Base-by-base conservation (phyloP, 108 stramenopile species). In the Skeletonema grethae region DNA sequence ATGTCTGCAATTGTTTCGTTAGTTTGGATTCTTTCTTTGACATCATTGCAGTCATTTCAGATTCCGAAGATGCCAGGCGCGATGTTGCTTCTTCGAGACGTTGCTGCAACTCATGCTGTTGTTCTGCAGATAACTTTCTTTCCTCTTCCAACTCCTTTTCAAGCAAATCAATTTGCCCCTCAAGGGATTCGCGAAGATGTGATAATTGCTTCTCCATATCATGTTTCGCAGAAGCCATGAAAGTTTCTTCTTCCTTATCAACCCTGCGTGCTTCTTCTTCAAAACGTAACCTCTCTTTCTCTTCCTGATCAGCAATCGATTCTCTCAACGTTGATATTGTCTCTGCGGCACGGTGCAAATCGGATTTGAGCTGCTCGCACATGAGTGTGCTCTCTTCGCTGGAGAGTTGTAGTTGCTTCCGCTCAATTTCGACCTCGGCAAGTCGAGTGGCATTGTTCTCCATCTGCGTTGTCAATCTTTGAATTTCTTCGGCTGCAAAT, bases 271-370 rank as follows among this genome's bases (percentile, higher is more conserved):
- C 63, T 41, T 80, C 73, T 22, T 73, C 31, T 58, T 73, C 68
- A 53, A 46, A 62, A 9, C 73, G 68, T 0, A 58, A 46, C 57
- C 55, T 69, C 56, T 74, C 73, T 7, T 69, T 61, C 53, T 80
- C 79, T 65, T 74, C 72, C 65, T 73, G 79, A 36, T 74, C 61
- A 25, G 79, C 79, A 16, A 65, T 57, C 0, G 31, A 45, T 63
- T 63, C 72, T 28, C 69, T 55, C 12, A 80, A 61, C 16, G 60
- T 58, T 5, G 79, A 63, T 46, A 80, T 80, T 39, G 79, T 65
- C 65, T 80, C 79, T 15, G 79, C 79, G 25, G 79, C 79, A 35
- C 79, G 72, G 36, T 80, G 79, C 28, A 80, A 53, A 46, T 80
- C 79, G 57, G 56, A 59, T 66, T 63, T 64, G 28, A 80, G 72